Conservation (phyloP, 129 eudicot species). For the Ambrosia trifida region DNA sequence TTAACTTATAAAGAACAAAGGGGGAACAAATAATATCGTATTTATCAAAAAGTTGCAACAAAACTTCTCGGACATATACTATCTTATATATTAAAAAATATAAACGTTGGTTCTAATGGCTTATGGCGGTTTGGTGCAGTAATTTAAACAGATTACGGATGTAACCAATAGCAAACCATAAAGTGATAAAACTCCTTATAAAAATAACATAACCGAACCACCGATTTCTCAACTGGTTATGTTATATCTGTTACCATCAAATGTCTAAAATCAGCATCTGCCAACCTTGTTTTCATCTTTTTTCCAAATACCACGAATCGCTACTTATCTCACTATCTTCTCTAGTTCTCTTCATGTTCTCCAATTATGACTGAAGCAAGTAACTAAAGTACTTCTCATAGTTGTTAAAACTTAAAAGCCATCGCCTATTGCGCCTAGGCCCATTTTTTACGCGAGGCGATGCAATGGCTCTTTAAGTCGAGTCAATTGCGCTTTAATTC, state of each 20-base stretch:
- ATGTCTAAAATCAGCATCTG: not conserved
- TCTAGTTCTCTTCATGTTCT: not conserved
- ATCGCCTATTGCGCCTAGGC: too few relatives aligned
- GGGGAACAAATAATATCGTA: not conserved
- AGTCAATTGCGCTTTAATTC: too few relatives aligned
- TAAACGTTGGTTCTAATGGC: not conserved
- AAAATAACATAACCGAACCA: not conserved
- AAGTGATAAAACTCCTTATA: not conserved
- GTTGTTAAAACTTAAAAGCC: too few relatives aligned
- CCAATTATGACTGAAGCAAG: not conserved
- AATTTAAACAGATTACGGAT: not conserved
- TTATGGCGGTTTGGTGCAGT: not conserved
- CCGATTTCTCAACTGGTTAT: not conserved
- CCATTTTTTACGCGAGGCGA: too few relatives aligned
- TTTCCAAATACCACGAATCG: not conserved
- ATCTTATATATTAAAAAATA: not conserved
- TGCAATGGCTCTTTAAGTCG: too few relatives aligned
- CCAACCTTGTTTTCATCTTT: not conserved
- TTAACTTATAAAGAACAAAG: not conserved
- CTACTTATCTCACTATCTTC: slow-evolving; percentile 8
- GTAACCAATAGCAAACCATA: not conserved
- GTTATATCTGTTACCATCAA: not conserved
- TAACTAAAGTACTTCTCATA: too few relatives aligned
- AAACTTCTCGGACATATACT: not conserved
- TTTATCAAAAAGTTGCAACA: not conserved